Conservation (phyloP, 805 yeast species). For the Metschnikowia arizonensis region DNA sequence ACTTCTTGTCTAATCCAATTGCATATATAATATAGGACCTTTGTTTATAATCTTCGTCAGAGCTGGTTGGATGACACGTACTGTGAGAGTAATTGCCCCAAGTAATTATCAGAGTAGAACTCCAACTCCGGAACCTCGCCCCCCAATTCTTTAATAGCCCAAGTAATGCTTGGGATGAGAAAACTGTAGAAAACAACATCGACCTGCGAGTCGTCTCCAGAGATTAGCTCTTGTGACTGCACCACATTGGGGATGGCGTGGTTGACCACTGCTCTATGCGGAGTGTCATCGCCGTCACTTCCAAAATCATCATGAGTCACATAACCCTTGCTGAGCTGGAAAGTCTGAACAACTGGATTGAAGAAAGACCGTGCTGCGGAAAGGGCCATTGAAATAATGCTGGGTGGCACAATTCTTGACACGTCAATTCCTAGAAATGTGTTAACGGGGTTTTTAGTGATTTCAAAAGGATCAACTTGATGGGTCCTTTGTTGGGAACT, state of each 20-base stretch:
- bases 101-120: constrained; percentile 29
- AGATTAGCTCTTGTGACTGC: constrained; percentile 40
- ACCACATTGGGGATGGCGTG: constrained; percentile 78
- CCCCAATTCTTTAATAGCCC: constrained; percentile 30
- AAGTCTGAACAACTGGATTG: not conserved
- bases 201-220: constrained; percentile 33
- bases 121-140: constrained; percentile 18
- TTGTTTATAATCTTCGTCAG: not conserved
- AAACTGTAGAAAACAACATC: constrained; percentile 81
- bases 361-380: not conserved
- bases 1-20: too few species aligned
- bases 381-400: not conserved
- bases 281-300: constrained; percentile 79
- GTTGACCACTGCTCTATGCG: constrained; percentile 53
- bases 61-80: constrained; percentile 19
- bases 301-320: constrained; percentile 85
- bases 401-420: not conserved
- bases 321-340: constrained; percentile 57
- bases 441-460: too few species aligned
- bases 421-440: not conserved
- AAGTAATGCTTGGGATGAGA: constrained; percentile 39
- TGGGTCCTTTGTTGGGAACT: too few species aligned
- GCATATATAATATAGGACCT: not conserved
- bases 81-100: constrained; percentile 34
- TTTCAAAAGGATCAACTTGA: too few species aligned